Percentiles rank a stretch among this genome's conserved stretches.
phyloP scores from a whole-genome alignment of 1,284 basidiomycete genomes.

The Tylopilus sp. region DNA sequence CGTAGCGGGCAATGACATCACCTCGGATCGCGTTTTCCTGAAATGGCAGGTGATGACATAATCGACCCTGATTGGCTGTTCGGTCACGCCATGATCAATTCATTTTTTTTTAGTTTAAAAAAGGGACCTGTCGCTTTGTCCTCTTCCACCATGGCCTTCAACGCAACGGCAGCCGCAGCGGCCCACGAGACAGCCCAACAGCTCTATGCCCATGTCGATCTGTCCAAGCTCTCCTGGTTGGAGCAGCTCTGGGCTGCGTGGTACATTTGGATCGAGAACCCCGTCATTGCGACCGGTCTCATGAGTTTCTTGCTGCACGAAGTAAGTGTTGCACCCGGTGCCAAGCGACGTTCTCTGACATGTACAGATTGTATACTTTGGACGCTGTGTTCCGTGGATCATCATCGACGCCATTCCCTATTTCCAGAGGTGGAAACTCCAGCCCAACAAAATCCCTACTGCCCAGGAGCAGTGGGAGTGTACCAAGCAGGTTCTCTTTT shows the following conservation, averaged over 20 bases:
- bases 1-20: neutral
- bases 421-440: conserved; percentile 94
- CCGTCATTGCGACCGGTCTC: conserved; percentile 90
- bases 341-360: neutral
- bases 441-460: conserved; percentile 83
- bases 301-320: conserved; percentile 95
- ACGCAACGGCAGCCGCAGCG: conserved; percentile 35
- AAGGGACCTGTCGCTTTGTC: neutral
- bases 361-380: conserved; percentile 89
- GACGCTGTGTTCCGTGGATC: conserved; percentile 93
- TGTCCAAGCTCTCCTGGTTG: conserved; percentile 67
- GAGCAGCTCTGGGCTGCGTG: conserved; percentile 81
- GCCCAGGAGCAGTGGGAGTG: conserved; percentile 90
- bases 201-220: conserved; percentile 62
- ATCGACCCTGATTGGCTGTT: conserved; percentile 19
- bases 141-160: conserved; percentile 32
- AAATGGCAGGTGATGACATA: conserved; percentile 1
- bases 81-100: conserved; percentile 23
- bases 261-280: conserved; percentile 88
- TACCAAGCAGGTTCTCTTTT: conserved; percentile 92
- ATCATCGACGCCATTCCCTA: conserved; percentile 93
- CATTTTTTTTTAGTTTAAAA: conserved; percentile 17
- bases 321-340: conserved; percentile 47
- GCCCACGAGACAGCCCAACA: conserved; percentile 32
- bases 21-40: no score